These are phyloP conservation scores for Scopulariopsis brevicaulis DNA, from an alignment of 2,329 filamentous ascomycete genomes.

Conservation along the genomic window DNA sequence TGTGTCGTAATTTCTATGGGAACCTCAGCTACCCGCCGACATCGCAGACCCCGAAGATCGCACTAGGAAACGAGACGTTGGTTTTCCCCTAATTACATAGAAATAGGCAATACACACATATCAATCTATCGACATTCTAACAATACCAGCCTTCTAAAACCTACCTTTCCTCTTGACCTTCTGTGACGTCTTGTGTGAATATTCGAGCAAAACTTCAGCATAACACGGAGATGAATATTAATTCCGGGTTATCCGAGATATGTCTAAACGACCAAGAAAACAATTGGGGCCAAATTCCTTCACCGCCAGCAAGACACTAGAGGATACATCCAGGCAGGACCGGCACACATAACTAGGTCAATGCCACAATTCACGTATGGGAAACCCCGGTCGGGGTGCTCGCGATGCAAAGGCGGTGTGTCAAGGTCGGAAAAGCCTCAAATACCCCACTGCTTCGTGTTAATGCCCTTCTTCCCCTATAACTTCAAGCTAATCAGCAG, in stretches of 20 bases:
- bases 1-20: too few species aligned
- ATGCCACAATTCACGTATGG: conserved; percentile 20
- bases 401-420: conserved; percentile 22
- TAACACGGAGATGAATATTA: neutral
- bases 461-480: neutral
- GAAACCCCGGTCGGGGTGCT: conserved; percentile 21
- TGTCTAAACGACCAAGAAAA: neutral
- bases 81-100: too few species aligned
- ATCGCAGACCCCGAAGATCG: too few species aligned
- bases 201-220: neutral
- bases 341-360: neutral
- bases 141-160: neutral
- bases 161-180: neutral
- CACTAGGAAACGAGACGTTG: too few species aligned
- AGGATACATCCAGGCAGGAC: neutral
- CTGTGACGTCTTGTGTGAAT: neutral
- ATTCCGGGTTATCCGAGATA: neutral
- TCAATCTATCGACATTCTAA: too few species aligned
- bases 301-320: neutral
- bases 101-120: too few species aligned
- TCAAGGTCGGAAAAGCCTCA: conserved; percentile 16
- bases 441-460: neutral
- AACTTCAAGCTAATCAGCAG: neutral
- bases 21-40: too few species aligned
- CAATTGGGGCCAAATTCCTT: neutral